Evolutionary conservation across 2,329 filamentous ascomycete species (phyloP).

Genomic region (Pezicula neosporulosa): DNA sequence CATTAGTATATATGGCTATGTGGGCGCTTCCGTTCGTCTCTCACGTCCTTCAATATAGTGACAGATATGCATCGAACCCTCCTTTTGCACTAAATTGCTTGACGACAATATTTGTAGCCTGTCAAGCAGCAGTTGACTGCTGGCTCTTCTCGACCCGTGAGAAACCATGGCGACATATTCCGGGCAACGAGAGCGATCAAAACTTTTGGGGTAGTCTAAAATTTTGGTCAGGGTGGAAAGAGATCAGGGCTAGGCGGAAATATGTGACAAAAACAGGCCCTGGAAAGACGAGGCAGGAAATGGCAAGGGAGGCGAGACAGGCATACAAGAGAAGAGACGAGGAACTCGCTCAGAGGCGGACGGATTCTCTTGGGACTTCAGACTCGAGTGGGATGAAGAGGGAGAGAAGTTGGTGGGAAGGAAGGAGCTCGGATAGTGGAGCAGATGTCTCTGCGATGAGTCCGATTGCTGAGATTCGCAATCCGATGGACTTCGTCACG

Average conservation of each 20-base stretch:
- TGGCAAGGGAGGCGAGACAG: slow-evolving; percentile 45
- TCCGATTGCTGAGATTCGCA: slow-evolving; percentile 15
- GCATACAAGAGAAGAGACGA: slow-evolving; percentile 45
- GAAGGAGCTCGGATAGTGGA: not conserved
- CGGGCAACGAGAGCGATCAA: slow-evolving; percentile 32
- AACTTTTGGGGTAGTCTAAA: slow-evolving; percentile 29
- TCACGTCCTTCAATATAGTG: slow-evolving; percentile 58
- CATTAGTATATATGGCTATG: slow-evolving; percentile 65
- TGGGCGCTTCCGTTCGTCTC: slow-evolving; percentile 70
- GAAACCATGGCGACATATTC: slow-evolving; percentile 63
- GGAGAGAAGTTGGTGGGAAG: slow-evolving; percentile 33
- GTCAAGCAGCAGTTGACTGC: slow-evolving; percentile 67
- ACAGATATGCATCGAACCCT: slow-evolving; percentile 44
- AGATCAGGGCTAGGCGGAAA: slow-evolving; percentile 19
- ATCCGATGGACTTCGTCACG: slow-evolving; percentile 12
- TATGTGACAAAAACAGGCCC: slow-evolving; percentile 26
- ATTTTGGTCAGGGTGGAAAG: slow-evolving; percentile 26
- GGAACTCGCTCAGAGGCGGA: slow-evolving; percentile 38
- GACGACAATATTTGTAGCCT: slow-evolving; percentile 54
- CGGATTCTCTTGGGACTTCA: slow-evolving; percentile 11
- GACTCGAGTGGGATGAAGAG: slow-evolving; percentile 17
- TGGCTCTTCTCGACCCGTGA: slow-evolving; percentile 67
- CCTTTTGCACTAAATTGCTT: slow-evolving; percentile 54
- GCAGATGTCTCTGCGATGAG: slow-evolving; percentile 17
- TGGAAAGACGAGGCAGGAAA: slow-evolving; percentile 49